These are phyloP conservation scores for Protoeuglena noctilucae DNA, from an alignment of 139 green algal genomes.

Conservation along the genomic window DNA sequence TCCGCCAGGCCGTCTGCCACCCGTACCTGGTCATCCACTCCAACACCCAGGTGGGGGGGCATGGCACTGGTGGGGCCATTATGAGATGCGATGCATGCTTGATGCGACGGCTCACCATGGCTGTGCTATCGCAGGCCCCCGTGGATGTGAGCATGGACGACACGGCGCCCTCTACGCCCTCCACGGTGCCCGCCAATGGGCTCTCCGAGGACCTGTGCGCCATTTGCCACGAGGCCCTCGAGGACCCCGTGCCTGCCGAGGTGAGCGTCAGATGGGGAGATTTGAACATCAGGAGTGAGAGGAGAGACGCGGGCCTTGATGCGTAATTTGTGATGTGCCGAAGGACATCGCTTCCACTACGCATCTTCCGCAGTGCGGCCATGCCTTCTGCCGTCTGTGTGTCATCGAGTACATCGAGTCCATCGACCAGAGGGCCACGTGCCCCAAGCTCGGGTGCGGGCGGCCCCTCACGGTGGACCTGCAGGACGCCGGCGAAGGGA, in stretches of 20 bases:
- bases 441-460: slow-evolving; percentile 39
- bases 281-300: background rate
- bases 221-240: slow-evolving; percentile 56
- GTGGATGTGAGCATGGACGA: too few species aligned
- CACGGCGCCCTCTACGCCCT: too few species aligned
- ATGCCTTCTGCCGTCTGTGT: slow-evolving; percentile 69
- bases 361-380: slow-evolving; percentile 39
- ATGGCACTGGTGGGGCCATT: too few species aligned
- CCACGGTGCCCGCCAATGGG: too few species aligned
- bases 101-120: too few species aligned
- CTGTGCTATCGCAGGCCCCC: too few species aligned
- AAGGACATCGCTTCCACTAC: too few species aligned
- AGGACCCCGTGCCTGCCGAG: slow-evolving; percentile 15
- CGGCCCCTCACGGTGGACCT: slow-evolving; percentile 61
- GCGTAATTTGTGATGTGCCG: too few species aligned
- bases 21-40: slow-evolving; percentile 77
- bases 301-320: background rate
- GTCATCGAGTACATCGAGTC: slow-evolving; percentile 46
- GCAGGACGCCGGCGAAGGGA: background rate
- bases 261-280: too few species aligned
- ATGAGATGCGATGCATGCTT: too few species aligned
- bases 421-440: slow-evolving; percentile 27
- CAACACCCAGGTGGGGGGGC: slow-evolving; percentile 8
- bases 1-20: slow-evolving; percentile 64
- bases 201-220: slow-evolving; percentile 35